Evolutionary conservation across 1,284 basidiomycete genomes (phyloP).

Genomic region (Papiliotrema laurentii): DNA sequence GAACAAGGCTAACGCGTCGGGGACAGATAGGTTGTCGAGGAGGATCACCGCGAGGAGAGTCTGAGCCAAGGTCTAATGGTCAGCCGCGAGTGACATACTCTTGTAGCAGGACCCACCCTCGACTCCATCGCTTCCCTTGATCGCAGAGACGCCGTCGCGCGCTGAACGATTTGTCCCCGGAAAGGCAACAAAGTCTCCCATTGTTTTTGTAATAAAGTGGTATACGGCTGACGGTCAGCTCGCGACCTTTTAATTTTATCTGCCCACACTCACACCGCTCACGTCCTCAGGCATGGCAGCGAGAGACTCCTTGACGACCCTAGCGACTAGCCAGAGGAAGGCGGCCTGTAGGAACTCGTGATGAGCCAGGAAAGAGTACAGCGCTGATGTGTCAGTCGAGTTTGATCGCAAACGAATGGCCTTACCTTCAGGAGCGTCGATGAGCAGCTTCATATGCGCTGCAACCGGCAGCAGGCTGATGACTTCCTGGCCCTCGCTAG

Average conservation of each 20-base stretch:
- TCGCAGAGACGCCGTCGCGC: slow-evolving; percentile 68
- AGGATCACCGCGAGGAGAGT: slow-evolving; percentile 74
- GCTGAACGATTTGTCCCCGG: slow-evolving; percentile 75
- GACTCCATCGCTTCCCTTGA: slow-evolving; percentile 42
- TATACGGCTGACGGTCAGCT: slow-evolving; percentile 25
- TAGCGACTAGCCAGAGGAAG: slow-evolving; percentile 78
- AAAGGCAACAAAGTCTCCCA: slow-evolving; percentile 83
- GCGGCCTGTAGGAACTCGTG: slow-evolving; percentile 73
- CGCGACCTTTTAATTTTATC: neutral
- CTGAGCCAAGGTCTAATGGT: slow-evolving; percentile 63
- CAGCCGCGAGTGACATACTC: neutral
- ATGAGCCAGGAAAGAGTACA: slow-evolving; percentile 77
- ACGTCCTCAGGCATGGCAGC: slow-evolving; percentile 27
- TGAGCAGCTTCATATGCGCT: slow-evolving; percentile 77
- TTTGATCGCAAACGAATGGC: neutral
- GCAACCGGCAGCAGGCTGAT: slow-evolving; percentile 68
- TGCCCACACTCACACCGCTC: slow-evolving; percentile 26
- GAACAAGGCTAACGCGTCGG: slow-evolving; percentile 64
- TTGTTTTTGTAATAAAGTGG: slow-evolving; percentile 78
- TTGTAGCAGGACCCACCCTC: slow-evolving; percentile 7
- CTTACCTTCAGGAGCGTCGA: slow-evolving; percentile 74
- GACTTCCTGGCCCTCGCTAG: slow-evolving; percentile 45
- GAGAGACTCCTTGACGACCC: slow-evolving; percentile 58
- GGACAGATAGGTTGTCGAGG: slow-evolving; percentile 70
- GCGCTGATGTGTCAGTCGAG: slow-evolving; percentile 22